These are phyloP conservation scores for Xerophyta viscosa DNA, from an alignment of 106 monocot genomes.

Conservation along the genomic window DNA sequence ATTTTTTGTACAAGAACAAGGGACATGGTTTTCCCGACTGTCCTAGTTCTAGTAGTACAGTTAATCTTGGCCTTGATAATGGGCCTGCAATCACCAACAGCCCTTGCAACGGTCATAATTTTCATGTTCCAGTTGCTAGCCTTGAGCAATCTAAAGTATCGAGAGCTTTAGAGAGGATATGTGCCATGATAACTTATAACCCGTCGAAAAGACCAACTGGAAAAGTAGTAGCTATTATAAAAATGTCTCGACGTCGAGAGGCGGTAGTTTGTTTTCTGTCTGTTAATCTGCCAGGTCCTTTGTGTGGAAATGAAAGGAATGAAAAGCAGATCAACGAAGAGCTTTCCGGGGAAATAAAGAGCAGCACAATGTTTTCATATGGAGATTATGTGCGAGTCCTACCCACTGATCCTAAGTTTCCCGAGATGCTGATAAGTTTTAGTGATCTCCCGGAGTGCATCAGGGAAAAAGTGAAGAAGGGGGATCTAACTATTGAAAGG, in stretches of 20 bases:
- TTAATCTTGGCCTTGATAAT: no score
- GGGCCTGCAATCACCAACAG: not conserved
- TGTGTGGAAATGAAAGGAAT: constrained; percentile 7
- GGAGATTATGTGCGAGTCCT: constrained; percentile 26
- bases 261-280: constrained; percentile 74
- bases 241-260: constrained; percentile 52
- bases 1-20: not conserved
- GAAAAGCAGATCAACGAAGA: no score
- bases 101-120: constrained; percentile 4
- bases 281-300: constrained; percentile 6
- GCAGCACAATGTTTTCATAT: not conserved
- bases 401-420: constrained; percentile 67
- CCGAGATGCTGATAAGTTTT: constrained; percentile 50
- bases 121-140: constrained; percentile 1
- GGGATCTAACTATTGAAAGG: constrained; percentile 49
- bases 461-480: constrained; percentile 32
- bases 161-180: constrained; percentile 44
- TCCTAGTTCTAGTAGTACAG: constrained; percentile 6
- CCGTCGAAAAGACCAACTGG: constrained; percentile 85
- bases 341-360: constrained; percentile 20
- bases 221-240: constrained; percentile 63
- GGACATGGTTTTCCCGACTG: not conserved
- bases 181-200: constrained; percentile 34
- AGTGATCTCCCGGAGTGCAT: constrained; percentile 38
- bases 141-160: constrained; percentile 6